These are phyloP conservation scores for Candida coquimbonensis DNA, from an alignment of 805 yeast species.

Conservation along the genomic window DNA sequence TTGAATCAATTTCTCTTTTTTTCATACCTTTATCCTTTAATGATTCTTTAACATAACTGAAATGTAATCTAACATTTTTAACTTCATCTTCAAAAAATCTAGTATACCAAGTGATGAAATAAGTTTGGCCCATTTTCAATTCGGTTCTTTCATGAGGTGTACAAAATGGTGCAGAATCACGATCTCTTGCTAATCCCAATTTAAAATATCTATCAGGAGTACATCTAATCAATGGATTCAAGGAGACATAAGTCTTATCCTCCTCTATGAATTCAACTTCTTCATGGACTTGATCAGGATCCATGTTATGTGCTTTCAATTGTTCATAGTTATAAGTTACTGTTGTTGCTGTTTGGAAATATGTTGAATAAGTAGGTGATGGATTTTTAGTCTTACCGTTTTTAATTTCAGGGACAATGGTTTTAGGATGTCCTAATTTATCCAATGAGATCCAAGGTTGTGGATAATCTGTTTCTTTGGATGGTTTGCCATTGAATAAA, in stretches of 20 bases:
- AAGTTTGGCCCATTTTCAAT: conserved; percentile 53
- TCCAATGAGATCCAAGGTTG: conserved; percentile 78
- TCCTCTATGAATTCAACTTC: conserved; percentile 56
- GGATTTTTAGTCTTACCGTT: conserved; percentile 63
- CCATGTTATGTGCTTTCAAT: conserved; percentile 68
- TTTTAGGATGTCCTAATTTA: conserved; percentile 72
- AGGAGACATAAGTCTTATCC: conserved; percentile 61
- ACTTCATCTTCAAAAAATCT: conserved; percentile 50
- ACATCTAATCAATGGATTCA: conserved; percentile 80
- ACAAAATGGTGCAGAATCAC: conserved; percentile 74
- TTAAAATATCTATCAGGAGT: conserved; percentile 68
- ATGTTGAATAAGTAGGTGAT: conserved; percentile 68
- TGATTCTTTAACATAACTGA: conserved; percentile 56
- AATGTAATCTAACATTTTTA: conserved; percentile 57
- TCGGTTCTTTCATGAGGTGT: conserved; percentile 60
- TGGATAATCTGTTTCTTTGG: conserved; percentile 49
- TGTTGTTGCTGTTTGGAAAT: conserved; percentile 66
- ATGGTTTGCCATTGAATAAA: conserved; percentile 42
- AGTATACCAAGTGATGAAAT: conserved; percentile 79
- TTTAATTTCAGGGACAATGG: conserved; percentile 68
- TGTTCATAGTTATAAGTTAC: conserved; percentile 50
- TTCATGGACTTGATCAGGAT: conserved; percentile 46
- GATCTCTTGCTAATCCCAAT: conserved; percentile 53
- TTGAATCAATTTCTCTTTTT: conserved; percentile 32
- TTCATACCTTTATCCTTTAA: conserved; percentile 51